phyloP scores from a whole-genome alignment of 2,329 filamentous ascomycete genomes.

The Botryotinia convoluta region DNA sequence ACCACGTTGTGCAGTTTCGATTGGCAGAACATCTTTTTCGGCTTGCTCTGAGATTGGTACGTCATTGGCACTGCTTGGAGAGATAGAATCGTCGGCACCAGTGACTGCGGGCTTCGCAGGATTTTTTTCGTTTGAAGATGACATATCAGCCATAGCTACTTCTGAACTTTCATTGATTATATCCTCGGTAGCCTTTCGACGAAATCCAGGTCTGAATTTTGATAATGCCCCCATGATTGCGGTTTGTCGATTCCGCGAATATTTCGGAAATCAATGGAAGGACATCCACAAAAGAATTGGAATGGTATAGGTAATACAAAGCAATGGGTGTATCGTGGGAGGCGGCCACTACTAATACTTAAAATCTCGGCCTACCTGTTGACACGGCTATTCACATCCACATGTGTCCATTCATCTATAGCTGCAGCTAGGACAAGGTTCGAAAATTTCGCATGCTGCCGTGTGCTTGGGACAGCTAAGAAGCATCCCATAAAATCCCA shows the following conservation, averaged over 20 bases:
- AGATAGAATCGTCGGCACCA: not conserved
- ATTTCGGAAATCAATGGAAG: not conserved
- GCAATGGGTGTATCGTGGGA: not conserved
- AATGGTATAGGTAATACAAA: not conserved
- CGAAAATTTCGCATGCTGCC: not conserved
- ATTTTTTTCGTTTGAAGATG: slow-evolving; percentile 18
- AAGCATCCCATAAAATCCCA: not conserved
- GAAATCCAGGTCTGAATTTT: slow-evolving; percentile 22
- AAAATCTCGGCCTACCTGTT: not conserved
- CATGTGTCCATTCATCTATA: not conserved
- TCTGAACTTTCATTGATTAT: slow-evolving; percentile 11
- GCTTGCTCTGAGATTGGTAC: slow-evolving; percentile 10
- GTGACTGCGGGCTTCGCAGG: not conserved
- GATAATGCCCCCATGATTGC: slow-evolving; percentile 25
- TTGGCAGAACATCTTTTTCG: slow-evolving; percentile 25
- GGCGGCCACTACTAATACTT: slow-evolving; percentile 7
- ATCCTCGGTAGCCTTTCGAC: slow-evolving; percentile 21
- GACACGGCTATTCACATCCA: not conserved
- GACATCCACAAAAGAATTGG: not conserved
- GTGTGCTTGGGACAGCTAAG: slow-evolving; percentile 8
- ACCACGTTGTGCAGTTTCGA: slow-evolving; percentile 38
- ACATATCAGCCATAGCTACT: slow-evolving; percentile 17
- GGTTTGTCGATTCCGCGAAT: slow-evolving; percentile 15
- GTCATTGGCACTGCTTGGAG: not conserved
- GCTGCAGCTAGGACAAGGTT: slow-evolving; percentile 6